Conservation (phyloP, 768 basidiomycete genomes). For the Leccinum uliginosum region DNA sequence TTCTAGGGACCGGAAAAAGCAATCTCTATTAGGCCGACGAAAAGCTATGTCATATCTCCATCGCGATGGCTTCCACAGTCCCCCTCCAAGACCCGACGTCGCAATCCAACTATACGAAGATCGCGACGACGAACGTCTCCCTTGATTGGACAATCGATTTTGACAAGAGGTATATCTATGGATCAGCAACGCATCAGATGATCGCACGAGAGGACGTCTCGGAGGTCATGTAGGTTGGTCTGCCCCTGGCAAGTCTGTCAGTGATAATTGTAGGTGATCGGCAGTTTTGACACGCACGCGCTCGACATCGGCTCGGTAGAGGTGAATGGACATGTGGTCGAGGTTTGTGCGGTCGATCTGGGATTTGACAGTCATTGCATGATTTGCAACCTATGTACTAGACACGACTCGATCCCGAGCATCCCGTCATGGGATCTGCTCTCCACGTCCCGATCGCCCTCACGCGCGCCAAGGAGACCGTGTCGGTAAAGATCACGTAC, state of each 20-base stretch:
- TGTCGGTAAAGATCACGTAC: conserved; percentile 57
- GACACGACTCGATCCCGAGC: conserved; percentile 52
- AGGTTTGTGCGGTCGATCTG: conserved; percentile 35
- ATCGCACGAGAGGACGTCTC: conserved; percentile 35
- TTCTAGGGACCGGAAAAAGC: background rate
- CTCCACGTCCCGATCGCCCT: conserved; percentile 54
- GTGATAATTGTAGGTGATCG: background rate
- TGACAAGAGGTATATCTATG: conserved; percentile 39
- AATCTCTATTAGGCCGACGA: background rate
- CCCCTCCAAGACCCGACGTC: conserved; percentile 39
- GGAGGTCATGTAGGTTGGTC: conserved; percentile 37
- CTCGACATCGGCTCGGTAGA: conserved; percentile 54
- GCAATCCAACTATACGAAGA: conserved; percentile 53
- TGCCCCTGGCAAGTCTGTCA: background rate
- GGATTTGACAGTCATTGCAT: background rate
- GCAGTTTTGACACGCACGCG: conserved; percentile 45
- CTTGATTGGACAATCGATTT: conserved; percentile 62
- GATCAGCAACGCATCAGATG: conserved; percentile 44
- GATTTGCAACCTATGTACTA: conserved; percentile 23
- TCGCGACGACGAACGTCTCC: conserved; percentile 45
- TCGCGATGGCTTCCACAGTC: conserved; percentile 14
- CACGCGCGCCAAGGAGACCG: conserved; percentile 32
- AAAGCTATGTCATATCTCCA: background rate
- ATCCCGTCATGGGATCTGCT: conserved; percentile 75
- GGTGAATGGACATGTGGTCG: conserved; percentile 42